Conservation (phyloP, 805 yeast species). For the Hanseniaspora hatyaiensis region DNA sequence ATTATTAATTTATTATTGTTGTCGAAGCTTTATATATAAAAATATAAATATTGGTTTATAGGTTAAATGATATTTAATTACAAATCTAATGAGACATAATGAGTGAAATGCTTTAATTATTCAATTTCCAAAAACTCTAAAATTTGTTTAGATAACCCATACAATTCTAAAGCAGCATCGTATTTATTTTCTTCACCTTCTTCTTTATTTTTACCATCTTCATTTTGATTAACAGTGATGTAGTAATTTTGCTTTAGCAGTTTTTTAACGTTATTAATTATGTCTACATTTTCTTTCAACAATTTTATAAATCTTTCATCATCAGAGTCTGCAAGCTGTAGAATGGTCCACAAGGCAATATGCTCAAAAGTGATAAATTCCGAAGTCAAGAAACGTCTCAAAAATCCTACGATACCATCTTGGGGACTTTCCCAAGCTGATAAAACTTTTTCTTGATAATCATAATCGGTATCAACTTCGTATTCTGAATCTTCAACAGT, state of each 20-base stretch:
- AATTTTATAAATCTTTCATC: slow-evolving; percentile 47
- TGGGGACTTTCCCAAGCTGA: slow-evolving; percentile 67
- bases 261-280: slow-evolving; percentile 44
- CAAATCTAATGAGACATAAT: too few species aligned
- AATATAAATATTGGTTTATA: too few species aligned
- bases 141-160: slow-evolving; percentile 56
- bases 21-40: too few species aligned
- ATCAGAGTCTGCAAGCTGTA: slow-evolving; percentile 82
- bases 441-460: slow-evolving; percentile 55
- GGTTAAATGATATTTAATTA: too few species aligned
- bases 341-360: slow-evolving; percentile 92
- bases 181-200: slow-evolving; percentile 13
- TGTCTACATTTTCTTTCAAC: slow-evolving; percentile 44
- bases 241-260: slow-evolving; percentile 24
- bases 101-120: not conserved
- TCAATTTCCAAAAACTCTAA: slow-evolving; percentile 33
- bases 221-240: slow-evolving; percentile 13
- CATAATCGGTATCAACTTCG: slow-evolving; percentile 2
- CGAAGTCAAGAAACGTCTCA: slow-evolving; percentile 65
- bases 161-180: slow-evolving; percentile 53
- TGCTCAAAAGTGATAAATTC: slow-evolving; percentile 93
- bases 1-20: too few species aligned
- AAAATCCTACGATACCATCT: slow-evolving; percentile 77
- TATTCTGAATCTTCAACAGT: not conserved
- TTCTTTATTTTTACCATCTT: not conserved